Base-by-base conservation (phyloP, 805 yeast genomes). In the Kodamaea kaohsiungensis region DNA sequence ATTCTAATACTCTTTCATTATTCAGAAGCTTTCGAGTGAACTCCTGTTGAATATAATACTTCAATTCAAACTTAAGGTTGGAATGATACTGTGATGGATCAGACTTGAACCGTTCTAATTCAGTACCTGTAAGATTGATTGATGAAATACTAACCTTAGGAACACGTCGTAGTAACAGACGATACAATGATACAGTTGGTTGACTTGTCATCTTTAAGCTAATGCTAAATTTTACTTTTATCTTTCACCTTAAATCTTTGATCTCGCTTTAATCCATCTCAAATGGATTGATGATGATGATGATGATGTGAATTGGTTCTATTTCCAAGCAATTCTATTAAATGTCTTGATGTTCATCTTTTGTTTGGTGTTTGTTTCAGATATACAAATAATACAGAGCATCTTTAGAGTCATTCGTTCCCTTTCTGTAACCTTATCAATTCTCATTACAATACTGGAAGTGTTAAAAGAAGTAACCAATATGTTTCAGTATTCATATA, bases 31-130 rank as follows among this genome's bases (percentile, higher is more conserved):
- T 10, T 7, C 7, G 7, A 2, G 25, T 7, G 12, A 48, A 48
- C 15, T 27, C 46, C 10, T 39, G 39, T 18, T 48, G 43, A 10
- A 40, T 16, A 43, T 49, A 10, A 43, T 49, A 43, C 15, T 19
- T 17, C 3, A 49, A 7, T 27, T 49, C 52, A 18, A 43, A 40
- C 33, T 42, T 43, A 12, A 49, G 38, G 33, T 49, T 33, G 17
- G 22, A 2, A 30, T 43, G 30, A 43, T 33, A 49, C 16, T 43
- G 48, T 13, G 17, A 8, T 7, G 52, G 48, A 18, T 33, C 40
- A 2, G 43, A 9, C 6, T 4, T 5, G 35, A 15, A 49, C 18
- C 19, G 2, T 16, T 49, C 25, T 13, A 42, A 43, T 2, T 49
- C 37, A 3, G 10, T 43, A 3, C 48, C 47, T 5, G 43, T 5